These are phyloP conservation scores for Epichloe sibirici DNA, from an alignment of 2,329 filamentous ascomycete species.

Conservation along the genomic window DNA sequence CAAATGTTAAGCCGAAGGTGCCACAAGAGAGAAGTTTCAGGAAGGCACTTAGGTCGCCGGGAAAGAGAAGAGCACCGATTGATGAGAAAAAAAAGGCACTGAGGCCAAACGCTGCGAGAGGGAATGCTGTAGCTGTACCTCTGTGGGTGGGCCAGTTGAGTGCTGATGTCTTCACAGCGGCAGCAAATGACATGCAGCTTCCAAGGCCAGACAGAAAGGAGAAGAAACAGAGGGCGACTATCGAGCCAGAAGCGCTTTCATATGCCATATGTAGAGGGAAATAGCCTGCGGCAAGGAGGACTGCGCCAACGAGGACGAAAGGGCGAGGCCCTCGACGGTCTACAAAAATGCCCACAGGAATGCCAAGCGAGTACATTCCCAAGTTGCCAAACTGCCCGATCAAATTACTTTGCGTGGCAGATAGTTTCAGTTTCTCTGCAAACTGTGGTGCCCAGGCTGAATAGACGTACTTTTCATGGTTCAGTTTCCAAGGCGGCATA, in stretches of 20 bases:
- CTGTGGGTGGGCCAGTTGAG: constrained; percentile 86
- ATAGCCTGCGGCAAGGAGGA: constrained; percentile 68
- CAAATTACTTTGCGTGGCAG: constrained; percentile 85
- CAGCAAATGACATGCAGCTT: constrained; percentile 82
- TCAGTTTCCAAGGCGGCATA: constrained; percentile 8
- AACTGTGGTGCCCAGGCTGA: constrained; percentile 97
- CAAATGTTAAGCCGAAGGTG: constrained; percentile 62
- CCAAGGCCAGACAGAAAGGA: constrained; percentile 79
- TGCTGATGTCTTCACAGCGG: constrained; percentile 74
- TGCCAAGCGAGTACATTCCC: constrained; percentile 86
- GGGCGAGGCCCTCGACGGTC: constrained; percentile 71
- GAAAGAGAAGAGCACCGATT: constrained; percentile 64
- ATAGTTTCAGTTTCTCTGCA: constrained; percentile 71
- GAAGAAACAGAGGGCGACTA: constrained; percentile 61
- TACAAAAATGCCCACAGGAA: constrained; percentile 79
- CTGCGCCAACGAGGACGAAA: constrained; percentile 61
- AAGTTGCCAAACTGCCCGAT: constrained; percentile 79
- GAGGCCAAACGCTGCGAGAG: constrained; percentile 81
- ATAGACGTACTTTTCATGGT: constrained; percentile 69
- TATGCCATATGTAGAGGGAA: constrained; percentile 75
- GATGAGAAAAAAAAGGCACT: constrained; percentile 97
- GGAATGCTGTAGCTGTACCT: constrained; percentile 89
- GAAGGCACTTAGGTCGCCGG: constrained; percentile 71
- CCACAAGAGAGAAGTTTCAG: constrained; percentile 69
- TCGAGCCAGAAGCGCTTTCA: constrained; percentile 49